Evolutionary conservation across 2,329 filamentous ascomycete genomes (phyloP), one percentile per base, ranked within the genome.

Genomic region (Fusarium sp.): DNA sequence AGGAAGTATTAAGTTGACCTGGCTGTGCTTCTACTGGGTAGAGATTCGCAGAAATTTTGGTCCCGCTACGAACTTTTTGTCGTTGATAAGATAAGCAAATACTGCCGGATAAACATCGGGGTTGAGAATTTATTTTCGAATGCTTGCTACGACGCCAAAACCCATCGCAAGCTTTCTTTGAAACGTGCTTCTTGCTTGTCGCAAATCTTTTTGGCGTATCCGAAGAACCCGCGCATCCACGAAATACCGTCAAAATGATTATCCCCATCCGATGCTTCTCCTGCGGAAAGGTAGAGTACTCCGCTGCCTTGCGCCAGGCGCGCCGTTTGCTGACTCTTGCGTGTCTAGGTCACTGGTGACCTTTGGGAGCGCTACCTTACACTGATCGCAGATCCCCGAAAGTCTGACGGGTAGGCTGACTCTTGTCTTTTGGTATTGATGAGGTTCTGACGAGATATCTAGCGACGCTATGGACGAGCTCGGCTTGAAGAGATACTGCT

Each of bases 261-360:
- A 98, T 99, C 73, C 96, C 96, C 4, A 93, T 99, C 70, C 93
- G 96, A 73, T 99, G 96, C 83, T 99, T 99, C 82, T 98, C 96
- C 59, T 99, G 96, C 81, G 96, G 96, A 80, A 99, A 99, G 92
- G 96, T 97, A 81, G 62, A 71, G 14, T 36, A n/a, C 52, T 50
- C 20, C 15, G 17, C 20, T 38, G 19, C 48, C 45, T 51, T 63
- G 47, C 70, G 58, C 39, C 56, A 42, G 62, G 51, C 24, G 44
- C 53, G 43, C 43, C 48, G 12, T 24, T 50, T 26, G 26, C 62
- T 73, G 57, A 66, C 77, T 81, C 60, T 55, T 40, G 9, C 74
- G 52, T 32, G 24, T 61, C 48, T 77, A 98, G 96, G 96, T 99
- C 78, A 93, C 94, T 60, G 96, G 93, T 68, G 96, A 99, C 81